Evolutionary conservation across 257 asterid species (phyloP), one percentile per base, ranked within the genome.

Genomic region (Gentiana dahurica): DNA sequence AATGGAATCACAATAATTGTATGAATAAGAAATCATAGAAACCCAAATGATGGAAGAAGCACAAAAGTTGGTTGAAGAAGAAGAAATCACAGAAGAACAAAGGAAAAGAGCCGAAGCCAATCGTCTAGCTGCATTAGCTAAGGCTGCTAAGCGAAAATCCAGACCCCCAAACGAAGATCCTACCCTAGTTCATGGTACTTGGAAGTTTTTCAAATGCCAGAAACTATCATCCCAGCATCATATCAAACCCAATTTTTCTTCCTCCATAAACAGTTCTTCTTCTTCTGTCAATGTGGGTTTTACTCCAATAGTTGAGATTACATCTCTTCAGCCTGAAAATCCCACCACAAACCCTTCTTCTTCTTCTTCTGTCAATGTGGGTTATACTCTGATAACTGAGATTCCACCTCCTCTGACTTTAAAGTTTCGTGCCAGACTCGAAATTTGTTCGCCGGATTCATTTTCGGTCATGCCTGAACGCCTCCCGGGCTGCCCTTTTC

Each of bases 61-160:
- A 37, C 44, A 45, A 39, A 36, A 52, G 12, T 36, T n/a, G 33
- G 24, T 15, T 15, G 47, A 8, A 39, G 71, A 36, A 36, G 71
- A 65, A 39, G 58, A 78, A 68, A 71, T 87, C 74, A 87, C 96
- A 12, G 95, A 85, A 51, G 95, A 79, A 58, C 96, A 91, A 59
- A 72, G 92, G 24, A 70, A 67, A 36, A 81, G 96, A 47, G 87
- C 91, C 43, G 96, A 81, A 46, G 79, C 86, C 41, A 91, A 91
- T 61, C 94, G 94, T 41, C 80, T 78, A 34, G 92, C 90, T 0
- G 98, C 98, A 53, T 62, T 91, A 10, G 94, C 98, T 63, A 91
- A 87, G 77, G 60, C 87, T 8, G 94, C 98, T 63, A 91, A 87
- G 77, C 94, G 96, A 65, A 82, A 83, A 77, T 84, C 89, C 55